A percentile compares a stretch with the other conserved stretches of the same genome.
Evolutionary conservation across 768 basidiomycete genomes (phyloP).

Genomic region (Serendipita sp.): DNA sequence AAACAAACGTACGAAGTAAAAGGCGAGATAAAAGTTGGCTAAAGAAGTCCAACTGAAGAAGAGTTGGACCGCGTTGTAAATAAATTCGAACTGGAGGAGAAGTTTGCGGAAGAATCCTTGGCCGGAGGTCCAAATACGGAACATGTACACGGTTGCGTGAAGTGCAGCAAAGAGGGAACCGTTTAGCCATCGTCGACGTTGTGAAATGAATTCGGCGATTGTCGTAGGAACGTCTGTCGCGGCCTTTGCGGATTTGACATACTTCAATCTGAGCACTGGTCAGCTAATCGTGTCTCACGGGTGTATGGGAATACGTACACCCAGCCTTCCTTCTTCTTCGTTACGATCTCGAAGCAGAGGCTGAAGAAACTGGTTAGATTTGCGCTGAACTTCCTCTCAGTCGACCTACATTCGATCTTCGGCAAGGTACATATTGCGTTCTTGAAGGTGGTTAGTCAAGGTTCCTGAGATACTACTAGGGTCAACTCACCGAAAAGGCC

Average conservation of each 20-base stretch:
- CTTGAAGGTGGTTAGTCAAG: constrained; percentile 16
- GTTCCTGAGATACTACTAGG: background rate
- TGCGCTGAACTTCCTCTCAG: background rate
- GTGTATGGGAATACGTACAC: constrained; percentile 32
- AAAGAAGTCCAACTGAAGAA: constrained; percentile 89
- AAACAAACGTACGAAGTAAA: constrained; percentile 62
- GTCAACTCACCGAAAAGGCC: constrained; percentile 41
- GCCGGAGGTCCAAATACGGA: constrained; percentile 81
- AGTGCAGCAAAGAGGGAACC: constrained; percentile 88
- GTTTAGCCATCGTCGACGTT: constrained; percentile 77
- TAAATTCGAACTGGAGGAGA: constrained; percentile 65
- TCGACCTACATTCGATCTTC: constrained; percentile 25
- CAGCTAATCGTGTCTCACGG: background rate
- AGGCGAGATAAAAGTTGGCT: constrained; percentile 87
- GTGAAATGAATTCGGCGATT: constrained; percentile 87
- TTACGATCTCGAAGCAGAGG: constrained; percentile 84
- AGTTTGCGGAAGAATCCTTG: constrained; percentile 78
- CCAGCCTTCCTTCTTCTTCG: constrained; percentile 74
- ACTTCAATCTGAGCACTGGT: constrained; percentile 41
- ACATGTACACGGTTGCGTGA: constrained; percentile 81
- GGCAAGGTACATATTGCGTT: constrained; percentile 85
- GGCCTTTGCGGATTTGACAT: constrained; percentile 87
- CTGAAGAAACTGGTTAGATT: constrained; percentile 24
- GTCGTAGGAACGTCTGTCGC: constrained; percentile 90
- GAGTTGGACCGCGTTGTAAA: constrained; percentile 80